Base-by-base conservation (phyloP, 2,329 filamentous ascomycete species). In the Amauroascus niger region DNA sequence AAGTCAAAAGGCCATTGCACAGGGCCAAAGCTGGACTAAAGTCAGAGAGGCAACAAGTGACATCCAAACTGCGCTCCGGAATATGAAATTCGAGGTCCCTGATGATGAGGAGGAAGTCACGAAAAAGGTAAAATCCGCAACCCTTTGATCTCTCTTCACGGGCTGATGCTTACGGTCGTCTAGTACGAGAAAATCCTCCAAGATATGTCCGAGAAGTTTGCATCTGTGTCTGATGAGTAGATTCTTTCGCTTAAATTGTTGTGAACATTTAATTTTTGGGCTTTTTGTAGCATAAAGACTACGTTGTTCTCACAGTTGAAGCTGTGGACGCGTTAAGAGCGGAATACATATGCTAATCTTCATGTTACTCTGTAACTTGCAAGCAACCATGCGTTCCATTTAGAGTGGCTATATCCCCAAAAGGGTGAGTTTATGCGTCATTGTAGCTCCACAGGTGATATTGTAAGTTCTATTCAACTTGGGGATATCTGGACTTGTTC, bases 11-110 rank as follows among this genome's bases (percentile, higher is more conserved):
- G 89, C 88, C 6, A 81, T 98, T 67, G 79, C 86, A 5, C 88
- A 95, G 71, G 93, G 93, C 57, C 86, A 91, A 73, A 85, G 76
- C 72, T 98, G 93, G 93, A 76, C 78, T 67, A 96, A 95, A 80
- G 86, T 98, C 53, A 83, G 91, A 62, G 93, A 98, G 65, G 82
- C 87, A 32, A 98, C 93, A 11, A 76, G 79, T 54, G 91, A 96
- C 22, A 82, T 97, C 62, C 90, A 96, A 76, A 80, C 76, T 57
- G 79, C 88, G 67, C 79, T 98, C 64, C 81, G 91, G 67, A 87
- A 82, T 69, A 89, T 98, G 81, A 98, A 98, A 78, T 98, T 98
- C 65, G 93, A 98, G 79, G 69, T 95, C 59, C 93, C 93, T 5
- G 80, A 80, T 49, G 87, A 98, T 55, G 77, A 96, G 75, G 85